Evolutionary conservation across 495 filamentous ascomycete genomes (phyloP).

Genomic region (Neurospora sp.): DNA sequence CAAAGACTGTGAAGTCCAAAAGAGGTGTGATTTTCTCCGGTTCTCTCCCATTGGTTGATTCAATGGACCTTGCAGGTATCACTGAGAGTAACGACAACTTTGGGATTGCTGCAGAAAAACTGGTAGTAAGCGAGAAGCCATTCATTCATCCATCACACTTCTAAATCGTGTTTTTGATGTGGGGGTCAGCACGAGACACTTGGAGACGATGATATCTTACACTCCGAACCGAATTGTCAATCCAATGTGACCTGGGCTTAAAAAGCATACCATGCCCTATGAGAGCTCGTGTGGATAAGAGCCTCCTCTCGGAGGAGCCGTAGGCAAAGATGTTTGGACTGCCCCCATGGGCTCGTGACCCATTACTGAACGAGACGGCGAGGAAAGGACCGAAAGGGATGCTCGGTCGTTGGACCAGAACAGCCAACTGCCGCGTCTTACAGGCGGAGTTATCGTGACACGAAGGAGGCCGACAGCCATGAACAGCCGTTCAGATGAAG

Average conservation of each 20-base stretch:
- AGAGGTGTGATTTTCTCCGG: background rate
- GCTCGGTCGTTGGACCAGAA: background rate
- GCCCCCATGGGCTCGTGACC: background rate
- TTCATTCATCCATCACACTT: background rate
- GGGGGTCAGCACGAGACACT: background rate
- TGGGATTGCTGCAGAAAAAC: conserved; percentile 8
- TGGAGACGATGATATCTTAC: background rate
- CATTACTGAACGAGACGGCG: conserved; percentile 1
- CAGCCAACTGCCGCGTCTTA: background rate
- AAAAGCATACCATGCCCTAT: background rate
- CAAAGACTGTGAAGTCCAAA: background rate
- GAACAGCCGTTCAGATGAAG: conserved; percentile 9
- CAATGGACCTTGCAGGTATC: background rate
- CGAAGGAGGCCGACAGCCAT: background rate
- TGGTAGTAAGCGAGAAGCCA: conserved; percentile 3
- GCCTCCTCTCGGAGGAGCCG: conserved; percentile 2
- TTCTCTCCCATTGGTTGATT: background rate
- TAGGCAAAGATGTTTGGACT: background rate
- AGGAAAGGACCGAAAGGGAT: conserved; percentile 1
- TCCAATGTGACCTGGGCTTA: background rate
- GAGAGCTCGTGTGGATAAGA: background rate
- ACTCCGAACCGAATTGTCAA: background rate
- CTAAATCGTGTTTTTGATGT: background rate
- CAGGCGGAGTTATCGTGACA: conserved; percentile 2
- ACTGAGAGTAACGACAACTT: background rate